These are phyloP conservation scores for Prunella vulgaris DNA, from an alignment of 257 asterid species.

Conservation along the genomic window DNA sequence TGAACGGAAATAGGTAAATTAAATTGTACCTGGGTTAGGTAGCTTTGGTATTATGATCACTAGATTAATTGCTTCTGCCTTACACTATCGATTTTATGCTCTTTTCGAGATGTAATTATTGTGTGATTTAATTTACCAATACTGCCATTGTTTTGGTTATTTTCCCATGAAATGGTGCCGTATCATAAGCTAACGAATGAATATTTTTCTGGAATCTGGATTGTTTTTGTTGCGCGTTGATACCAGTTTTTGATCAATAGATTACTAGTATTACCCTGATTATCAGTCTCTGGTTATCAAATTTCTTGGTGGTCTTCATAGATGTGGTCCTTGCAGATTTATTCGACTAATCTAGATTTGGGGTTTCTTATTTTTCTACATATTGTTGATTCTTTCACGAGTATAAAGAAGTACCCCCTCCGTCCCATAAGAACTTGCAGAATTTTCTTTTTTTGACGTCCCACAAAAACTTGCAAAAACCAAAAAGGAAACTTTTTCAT, in stretches of 20 bases:
- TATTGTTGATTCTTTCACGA: not conserved
- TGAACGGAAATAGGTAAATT: not conserved
- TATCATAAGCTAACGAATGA: not conserved
- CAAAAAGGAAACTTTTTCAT: too few species aligned
- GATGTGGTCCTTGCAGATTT: not conserved
- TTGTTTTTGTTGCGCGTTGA: not conserved
- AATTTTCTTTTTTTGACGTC: too few species aligned
- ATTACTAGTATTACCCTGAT: not conserved
- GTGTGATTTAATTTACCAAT: not conserved
- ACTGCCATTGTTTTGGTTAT: not conserved
- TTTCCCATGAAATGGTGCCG: not conserved
- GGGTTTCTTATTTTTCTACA: not conserved
- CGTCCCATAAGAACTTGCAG: too few species aligned
- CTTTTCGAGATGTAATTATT: not conserved
- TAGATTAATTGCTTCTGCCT: not conserved
- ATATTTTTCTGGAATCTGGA: not conserved
- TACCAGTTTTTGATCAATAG: slow-evolving; percentile 4
- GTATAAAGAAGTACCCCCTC: too few species aligned
- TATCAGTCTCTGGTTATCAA: not conserved
- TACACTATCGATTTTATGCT: not conserved
- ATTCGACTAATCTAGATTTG: not conserved
- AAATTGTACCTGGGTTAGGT: not conserved
- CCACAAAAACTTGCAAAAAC: too few species aligned
- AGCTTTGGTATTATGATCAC: not conserved
- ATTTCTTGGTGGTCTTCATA: not conserved